Evolutionary conservation across 805 yeast species (phyloP), one percentile per base, ranked within the genome.

Genomic region (Starmerella sp.): DNA sequence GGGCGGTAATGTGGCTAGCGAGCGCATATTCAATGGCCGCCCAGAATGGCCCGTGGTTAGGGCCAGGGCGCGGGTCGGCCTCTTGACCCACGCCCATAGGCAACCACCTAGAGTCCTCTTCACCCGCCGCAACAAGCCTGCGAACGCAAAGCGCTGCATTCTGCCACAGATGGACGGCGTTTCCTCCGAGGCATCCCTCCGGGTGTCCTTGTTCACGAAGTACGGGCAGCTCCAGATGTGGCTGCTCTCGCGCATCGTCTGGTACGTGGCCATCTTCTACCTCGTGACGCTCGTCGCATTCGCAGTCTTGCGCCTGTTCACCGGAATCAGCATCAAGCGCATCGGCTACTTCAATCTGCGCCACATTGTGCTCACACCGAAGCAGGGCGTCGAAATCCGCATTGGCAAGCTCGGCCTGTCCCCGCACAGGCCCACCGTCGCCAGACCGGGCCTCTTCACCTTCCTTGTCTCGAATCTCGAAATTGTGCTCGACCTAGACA

Each of bases 271-370:
- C 14, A 35, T 59, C 9, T 11, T 55, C 28, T 69, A 69, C 54
- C 53, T 71, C n/a, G 58, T 63, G 13, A 64, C 74, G 32, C 68
- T 71, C 30, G 67, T 67, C 51, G 47, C 69, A 22, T 67, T 72
- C 51, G 75, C 74, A 17, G 56, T 70, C 38, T 57, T 72, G 17
- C 66, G 75, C 13, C 59, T 71, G 28, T 63, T 70, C 57, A 70
- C 75, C 2, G 75, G 75, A 32, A 59, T 72, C 46, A 70, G 73
- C 32, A 68, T 72, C 58, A 71, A 69, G 58, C 67, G 75, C 15
- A 63, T 72, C 14, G 75, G 75, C 41, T 72, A 72, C 61, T 62
- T 72, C 54, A 67, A 69, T 17, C 58, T 72, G n/a, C 63, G 73
- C 30, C 68, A 70, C 56, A 62, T 72, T 31, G 58, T 69, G 2